Base-by-base conservation (phyloP, 1,139 yeast species). In the Arxiozyma bovina region DNA sequence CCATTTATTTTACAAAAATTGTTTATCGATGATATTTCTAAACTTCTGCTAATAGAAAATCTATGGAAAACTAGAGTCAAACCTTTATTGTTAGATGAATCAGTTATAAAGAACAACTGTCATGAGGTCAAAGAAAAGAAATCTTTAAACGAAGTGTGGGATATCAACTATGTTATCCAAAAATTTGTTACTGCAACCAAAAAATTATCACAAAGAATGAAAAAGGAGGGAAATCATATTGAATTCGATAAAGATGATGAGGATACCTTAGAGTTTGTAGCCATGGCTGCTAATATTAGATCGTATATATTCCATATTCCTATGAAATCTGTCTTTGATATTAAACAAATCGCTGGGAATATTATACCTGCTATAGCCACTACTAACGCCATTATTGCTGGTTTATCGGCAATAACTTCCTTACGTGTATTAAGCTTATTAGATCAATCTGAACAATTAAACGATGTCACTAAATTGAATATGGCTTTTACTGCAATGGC, bases 341-440 rank as follows among this genome's bases (percentile, higher is more conserved):
- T 87, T 60, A 94, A 94, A 69, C 82, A 94, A 67, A 90, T 91
- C 62, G 99, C 99, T 0, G 99, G 99, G 11, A 93, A 93, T 68
- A 94, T 94, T 63, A 93, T 94, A 52, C 99, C 99, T 0, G 99
- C 99, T 0, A 91, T 94, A 62, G 99, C 99, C 15, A 93, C 99
- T 1, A 93, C 98, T 12, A 94, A 94, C 69, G 98, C 99, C 1
- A 85, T 93, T 22, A 84, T 93, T 59, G 91, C 97, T 0, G 99
- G 99, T 0, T 79, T 90, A 58, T 85, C 95, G 27, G 83, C 90
- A 17, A 68, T 91, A 54, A 84, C 82, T 53, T 85, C 91, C 0
- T 71, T 88, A 53, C 79, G 81, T 54, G 78, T 79, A 50, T 78
- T 83, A 64, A 65, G 58, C 20, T 51, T 68, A 45, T 48, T 68